Evolutionary conservation across 1,284 basidiomycete genomes (phyloP), one percentile per base, ranked within the genome.

Genomic region (Coniophora puteana): DNA sequence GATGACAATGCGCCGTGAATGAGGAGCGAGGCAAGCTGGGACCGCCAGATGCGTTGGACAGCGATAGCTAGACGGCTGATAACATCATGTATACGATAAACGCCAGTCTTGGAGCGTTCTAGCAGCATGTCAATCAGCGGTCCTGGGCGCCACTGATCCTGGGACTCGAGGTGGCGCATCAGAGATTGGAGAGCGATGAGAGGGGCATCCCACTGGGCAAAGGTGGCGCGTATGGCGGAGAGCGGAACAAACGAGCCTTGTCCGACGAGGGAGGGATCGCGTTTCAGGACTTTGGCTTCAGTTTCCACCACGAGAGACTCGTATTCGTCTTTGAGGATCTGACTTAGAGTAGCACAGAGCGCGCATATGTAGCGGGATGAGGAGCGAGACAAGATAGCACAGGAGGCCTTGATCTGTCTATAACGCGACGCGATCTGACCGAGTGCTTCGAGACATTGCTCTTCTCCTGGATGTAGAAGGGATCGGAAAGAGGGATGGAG

Each of bases 401-500:
- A 80, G 3, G 77, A 67, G 17, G 64, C 53, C 57, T 82, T 84
- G 53, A 93, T 80, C 41, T 69, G 79, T 46, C 76, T 69, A 61
- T 92, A 93, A 21, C 80, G 75, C 26, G 68, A 71, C 1, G 88
- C 89, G 32, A 92, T 78, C 28, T 72, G 68, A 3, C 76, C 85
- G 3, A 93, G 75, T 4, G 78, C 74, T 54, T 88, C 81, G 20
- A 93, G 72, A 46, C 83, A 84, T 57, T 91, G 78, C 39, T 82
- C 74, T 60, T 93, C 91, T 3, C 91, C 91, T 1, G 90, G 91
- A 56, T 93, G 90, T 2, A 93, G 74, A 14, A 91, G 77, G 8
- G 80, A 69, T 2, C 70, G 59, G 51, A 92, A 83, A 0, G 80
- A 71, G 3, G 84, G 76, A 38, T 85, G 72, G 11, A 91, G 56